Evolutionary conservation across 257 asterid species (phyloP).

Genomic region (Datura wrightii): DNA sequence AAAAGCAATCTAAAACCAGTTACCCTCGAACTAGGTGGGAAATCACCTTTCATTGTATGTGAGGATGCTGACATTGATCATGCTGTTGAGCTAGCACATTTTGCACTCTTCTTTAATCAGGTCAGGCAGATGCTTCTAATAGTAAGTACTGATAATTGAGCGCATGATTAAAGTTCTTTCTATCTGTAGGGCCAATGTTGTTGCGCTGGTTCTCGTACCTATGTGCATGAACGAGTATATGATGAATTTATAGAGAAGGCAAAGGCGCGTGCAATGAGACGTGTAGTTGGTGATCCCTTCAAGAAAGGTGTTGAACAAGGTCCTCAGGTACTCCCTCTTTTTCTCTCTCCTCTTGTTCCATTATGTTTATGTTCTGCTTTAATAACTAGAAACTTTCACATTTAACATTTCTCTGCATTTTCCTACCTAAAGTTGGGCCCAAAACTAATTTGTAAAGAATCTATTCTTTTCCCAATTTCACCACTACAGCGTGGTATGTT

Average conservation of each 20-base stretch:
- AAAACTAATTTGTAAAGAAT: background rate
- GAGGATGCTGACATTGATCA: constrained; percentile 74
- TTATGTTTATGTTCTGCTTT: background rate
- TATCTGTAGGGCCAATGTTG: constrained; percentile 76
- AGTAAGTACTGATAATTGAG: background rate
- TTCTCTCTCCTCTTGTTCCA: background rate
- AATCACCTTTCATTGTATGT: constrained; percentile 73
- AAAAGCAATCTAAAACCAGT: constrained; percentile 77
- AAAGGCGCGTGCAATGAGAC: constrained; percentile 65
- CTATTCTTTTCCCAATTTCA: background rate
- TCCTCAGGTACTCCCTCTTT: constrained; percentile 65
- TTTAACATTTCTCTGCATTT: constrained; percentile 1
- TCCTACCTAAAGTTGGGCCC: background rate
- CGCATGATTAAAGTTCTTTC: background rate
- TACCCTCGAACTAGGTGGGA: constrained; percentile 86
- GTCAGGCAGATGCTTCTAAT: constrained; percentile 34
- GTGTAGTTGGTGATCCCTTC: constrained; percentile 86
- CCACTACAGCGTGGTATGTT: background rate
- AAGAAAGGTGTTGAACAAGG: constrained; percentile 80
- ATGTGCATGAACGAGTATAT: constrained; percentile 69
- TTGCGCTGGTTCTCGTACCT: constrained; percentile 88
- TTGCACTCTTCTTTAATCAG: constrained; percentile 86
- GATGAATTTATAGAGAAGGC: constrained; percentile 78
- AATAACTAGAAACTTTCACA: background rate
- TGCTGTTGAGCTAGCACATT: constrained; percentile 76